These are phyloP conservation scores for Solanum habrochaites DNA, from an alignment of 257 asterid genomes.

Conservation along the genomic window DNA sequence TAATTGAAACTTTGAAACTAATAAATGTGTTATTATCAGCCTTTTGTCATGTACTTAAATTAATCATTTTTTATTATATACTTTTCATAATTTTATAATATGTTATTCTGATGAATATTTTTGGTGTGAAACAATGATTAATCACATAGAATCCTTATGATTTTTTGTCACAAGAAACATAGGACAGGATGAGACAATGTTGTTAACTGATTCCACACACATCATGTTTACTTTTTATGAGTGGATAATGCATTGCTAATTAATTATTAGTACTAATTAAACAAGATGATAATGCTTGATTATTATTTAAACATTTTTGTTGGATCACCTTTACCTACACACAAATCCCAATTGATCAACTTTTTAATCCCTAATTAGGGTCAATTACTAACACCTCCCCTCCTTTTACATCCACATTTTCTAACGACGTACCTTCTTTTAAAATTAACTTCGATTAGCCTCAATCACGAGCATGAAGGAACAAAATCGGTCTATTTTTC, in stretches of 20 bases:
- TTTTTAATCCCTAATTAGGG: not conserved
- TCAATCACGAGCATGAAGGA: not conserved
- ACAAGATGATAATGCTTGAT: not conserved
- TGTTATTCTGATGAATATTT: not conserved
- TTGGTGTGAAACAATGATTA: not conserved
- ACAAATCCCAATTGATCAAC: not conserved
- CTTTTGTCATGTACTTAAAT: not conserved
- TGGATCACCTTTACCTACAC: not conserved
- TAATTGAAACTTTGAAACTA: not conserved
- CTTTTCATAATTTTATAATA: not conserved
- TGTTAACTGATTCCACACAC: conserved; percentile 1
- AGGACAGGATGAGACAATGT: not conserved
- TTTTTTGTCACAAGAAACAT: not conserved
- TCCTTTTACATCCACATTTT: not conserved
- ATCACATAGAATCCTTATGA: not conserved
- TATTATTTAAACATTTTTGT: not conserved
- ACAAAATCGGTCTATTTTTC: not conserved
- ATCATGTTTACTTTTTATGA: not conserved
- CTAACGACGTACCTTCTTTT: not conserved
- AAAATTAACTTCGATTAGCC: not conserved
- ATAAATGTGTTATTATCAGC: not conserved
- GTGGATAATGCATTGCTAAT: not conserved
- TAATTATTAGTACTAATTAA: not conserved
- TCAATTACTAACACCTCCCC: not conserved
- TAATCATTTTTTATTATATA: not conserved